phyloP scores from a whole-genome alignment of 1,284 basidiomycete genomes.

The Cryptococcus hybrid region DNA sequence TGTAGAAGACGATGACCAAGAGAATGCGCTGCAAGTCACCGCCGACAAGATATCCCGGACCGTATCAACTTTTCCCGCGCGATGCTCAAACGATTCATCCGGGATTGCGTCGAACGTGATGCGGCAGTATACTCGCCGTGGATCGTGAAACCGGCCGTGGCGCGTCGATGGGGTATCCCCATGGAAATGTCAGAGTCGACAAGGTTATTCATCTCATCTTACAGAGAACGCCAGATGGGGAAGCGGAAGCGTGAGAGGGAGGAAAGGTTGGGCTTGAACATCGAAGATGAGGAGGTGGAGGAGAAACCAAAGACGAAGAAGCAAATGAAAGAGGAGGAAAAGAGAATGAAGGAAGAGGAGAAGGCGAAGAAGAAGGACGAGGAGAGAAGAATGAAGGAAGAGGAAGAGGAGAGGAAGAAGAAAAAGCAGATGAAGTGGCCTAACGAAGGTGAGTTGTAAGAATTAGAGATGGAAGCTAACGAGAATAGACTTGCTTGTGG shows the following conservation, averaged over 20 bases:
- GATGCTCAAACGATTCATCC: constrained; percentile 91
- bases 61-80: constrained; percentile 93
- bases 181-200: constrained; percentile 80
- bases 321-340: constrained; percentile 66
- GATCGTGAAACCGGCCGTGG: constrained; percentile 84
- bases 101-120: constrained; percentile 88
- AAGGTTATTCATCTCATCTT: constrained; percentile 69
- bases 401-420: constrained; percentile 58
- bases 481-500: constrained; percentile 73
- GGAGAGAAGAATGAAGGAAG: constrained; percentile 62
- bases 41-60: constrained; percentile 86
- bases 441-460: constrained; percentile 53
- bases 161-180: constrained; percentile 76
- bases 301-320: constrained; percentile 67
- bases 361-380: constrained; percentile 42
- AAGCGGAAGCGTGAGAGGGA: constrained; percentile 68
- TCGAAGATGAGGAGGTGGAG: constrained; percentile 55
- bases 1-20: constrained; percentile 29
- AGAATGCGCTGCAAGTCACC: constrained; percentile 75
- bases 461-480: constrained; percentile 15
- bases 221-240: constrained; percentile 83
- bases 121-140: constrained; percentile 89
- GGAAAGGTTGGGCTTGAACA: constrained; percentile 55
- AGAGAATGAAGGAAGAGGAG: constrained; percentile 22
- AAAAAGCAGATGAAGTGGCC: constrained; percentile 79